Base-by-base conservation (phyloP, 441 rosid genomes). In the Adansonia grandidieri region DNA sequence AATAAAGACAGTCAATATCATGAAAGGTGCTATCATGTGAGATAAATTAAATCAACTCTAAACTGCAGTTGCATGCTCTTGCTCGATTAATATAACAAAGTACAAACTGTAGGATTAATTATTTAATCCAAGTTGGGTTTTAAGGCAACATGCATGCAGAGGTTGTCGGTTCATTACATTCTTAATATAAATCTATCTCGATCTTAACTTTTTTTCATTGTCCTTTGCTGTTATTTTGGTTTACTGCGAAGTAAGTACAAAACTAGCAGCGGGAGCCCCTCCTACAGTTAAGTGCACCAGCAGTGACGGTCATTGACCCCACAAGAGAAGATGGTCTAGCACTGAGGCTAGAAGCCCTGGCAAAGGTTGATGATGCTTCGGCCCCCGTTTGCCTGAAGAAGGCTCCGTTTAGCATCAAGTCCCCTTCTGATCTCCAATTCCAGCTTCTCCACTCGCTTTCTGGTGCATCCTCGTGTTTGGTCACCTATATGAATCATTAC, bases 21-120 rank as follows among this genome's bases (percentile, higher is more conserved):
- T 63, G 17, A 32, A 24, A 22, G 19, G 37, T 61, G 11, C 45
- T 13, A 19, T 63, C 37, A 63, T 32, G 32, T 17, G n/a, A 32
- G 66, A 62, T 13, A 63, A 17, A 32, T 63, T 5, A 62, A 10
- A 10, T 24, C 65, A 61, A 61, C 65, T 2, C 65, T 10, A 58
- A 61, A 32, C 68, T 63, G 45, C 68, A 63, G 68, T 6, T 63
- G 67, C 67, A 63, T 63, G 68, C 68, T 63, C 5, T 63, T 62
- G 68, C 44, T 63, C 68, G 9, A 32, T 32, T 45, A 14, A 62
- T 28, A 63, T 32, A 62, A 62, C 44, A 4, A 37, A 14, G n/a
- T 48, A 37, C 42, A 37, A 48, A 48, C 51, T n/a, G 15, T 54
- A 54, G 60, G 60, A 54, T 54, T 15, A 15, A 54, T 54, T 6